These are phyloP conservation scores for Pseudotulostoma volvatum DNA, from an alignment of 495 filamentous ascomycete species.

Conservation along the genomic window DNA sequence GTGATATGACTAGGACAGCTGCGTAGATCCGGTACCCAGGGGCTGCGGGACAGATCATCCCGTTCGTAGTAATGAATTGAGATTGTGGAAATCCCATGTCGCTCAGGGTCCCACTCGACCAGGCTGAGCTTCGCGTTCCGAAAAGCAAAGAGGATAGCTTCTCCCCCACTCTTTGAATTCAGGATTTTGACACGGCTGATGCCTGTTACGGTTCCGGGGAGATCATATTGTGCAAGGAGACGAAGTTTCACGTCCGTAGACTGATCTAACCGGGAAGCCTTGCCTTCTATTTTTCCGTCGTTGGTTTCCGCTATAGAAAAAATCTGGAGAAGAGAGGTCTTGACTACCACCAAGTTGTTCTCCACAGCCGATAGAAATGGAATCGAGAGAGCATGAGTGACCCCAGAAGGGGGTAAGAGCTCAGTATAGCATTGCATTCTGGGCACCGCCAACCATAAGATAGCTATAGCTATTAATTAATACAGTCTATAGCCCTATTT, in stretches of 20 bases:
- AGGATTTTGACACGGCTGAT: slow-evolving; percentile 57
- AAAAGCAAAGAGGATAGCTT: slow-evolving; percentile 69
- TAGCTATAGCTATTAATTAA: too few relatives aligned
- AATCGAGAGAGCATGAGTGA: slow-evolving; percentile 70
- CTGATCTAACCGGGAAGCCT: slow-evolving; percentile 12
- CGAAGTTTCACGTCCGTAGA: slow-evolving; percentile 46
- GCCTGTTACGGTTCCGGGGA: slow-evolving; percentile 71
- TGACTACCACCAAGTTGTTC: slow-evolving; percentile 74
- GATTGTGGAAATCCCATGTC: slow-evolving; percentile 59
- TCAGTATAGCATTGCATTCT: slow-evolving; percentile 76
- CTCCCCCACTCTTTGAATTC: slow-evolving; percentile 59
- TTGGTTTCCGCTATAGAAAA: slow-evolving; percentile 36
- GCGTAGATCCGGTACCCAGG: slow-evolving; percentile 55
- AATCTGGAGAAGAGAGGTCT: slow-evolving; percentile 81
- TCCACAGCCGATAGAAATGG: slow-evolving; percentile 60
- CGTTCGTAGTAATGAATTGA: slow-evolving; percentile 97
- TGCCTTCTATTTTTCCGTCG: slow-evolving; percentile 34
- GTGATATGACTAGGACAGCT: slow-evolving; percentile 61
- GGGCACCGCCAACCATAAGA: too few relatives aligned
- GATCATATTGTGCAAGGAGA: slow-evolving; percentile 63
- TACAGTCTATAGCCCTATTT: too few relatives aligned
- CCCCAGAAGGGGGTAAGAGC: slow-evolving; percentile 77
- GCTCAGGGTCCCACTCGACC: slow-evolving; percentile 84
- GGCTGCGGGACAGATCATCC: slow-evolving; percentile 63
- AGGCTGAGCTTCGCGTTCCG: slow-evolving; percentile 84